phyloP scores from a whole-genome alignment of 306 rosid species.

The Dryas octopetala region DNA sequence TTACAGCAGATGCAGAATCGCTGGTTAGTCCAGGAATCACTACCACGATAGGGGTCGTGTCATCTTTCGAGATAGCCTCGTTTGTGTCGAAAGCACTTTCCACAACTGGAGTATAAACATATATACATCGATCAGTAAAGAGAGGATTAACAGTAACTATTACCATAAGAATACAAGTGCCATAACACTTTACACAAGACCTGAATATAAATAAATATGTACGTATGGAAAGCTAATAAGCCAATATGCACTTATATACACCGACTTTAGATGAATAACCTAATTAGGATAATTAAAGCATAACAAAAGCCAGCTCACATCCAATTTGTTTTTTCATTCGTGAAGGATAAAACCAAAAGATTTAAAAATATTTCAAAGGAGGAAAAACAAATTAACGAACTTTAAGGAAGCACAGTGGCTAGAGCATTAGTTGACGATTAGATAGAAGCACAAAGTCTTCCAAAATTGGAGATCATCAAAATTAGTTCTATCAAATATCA shows the following conservation, averaged over 20 bases:
- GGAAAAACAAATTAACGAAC: no score
- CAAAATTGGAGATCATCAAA: no score
- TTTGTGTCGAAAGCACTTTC: conserved; percentile 34
- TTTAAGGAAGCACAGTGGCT: no score
- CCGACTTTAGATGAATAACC: no score
- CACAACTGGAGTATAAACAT: conserved; percentile 40
- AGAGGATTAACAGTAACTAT: not conserved
- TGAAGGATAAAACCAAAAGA: no score
- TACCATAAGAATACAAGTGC: not conserved
- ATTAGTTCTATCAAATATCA: no score
- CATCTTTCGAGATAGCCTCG: conserved; percentile 39
- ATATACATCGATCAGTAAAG: conserved; percentile 13
- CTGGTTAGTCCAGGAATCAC: conserved; percentile 89
- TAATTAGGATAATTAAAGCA: no score
- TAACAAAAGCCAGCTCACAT: no score
- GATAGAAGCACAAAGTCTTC: no score
- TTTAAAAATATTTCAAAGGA: no score
- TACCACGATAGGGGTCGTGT: conserved; percentile 60
- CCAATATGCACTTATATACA: not conserved
- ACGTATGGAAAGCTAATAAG: not conserved
- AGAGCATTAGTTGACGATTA: no score
- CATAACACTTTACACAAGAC: not conserved
- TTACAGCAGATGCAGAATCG: conserved; percentile 78
- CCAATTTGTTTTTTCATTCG: no score
- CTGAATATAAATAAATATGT: not conserved